These are phyloP conservation scores for Tolypocladium tundrense DNA, from an alignment of 2,329 filamentous ascomycete species.

Conservation along the genomic window DNA sequence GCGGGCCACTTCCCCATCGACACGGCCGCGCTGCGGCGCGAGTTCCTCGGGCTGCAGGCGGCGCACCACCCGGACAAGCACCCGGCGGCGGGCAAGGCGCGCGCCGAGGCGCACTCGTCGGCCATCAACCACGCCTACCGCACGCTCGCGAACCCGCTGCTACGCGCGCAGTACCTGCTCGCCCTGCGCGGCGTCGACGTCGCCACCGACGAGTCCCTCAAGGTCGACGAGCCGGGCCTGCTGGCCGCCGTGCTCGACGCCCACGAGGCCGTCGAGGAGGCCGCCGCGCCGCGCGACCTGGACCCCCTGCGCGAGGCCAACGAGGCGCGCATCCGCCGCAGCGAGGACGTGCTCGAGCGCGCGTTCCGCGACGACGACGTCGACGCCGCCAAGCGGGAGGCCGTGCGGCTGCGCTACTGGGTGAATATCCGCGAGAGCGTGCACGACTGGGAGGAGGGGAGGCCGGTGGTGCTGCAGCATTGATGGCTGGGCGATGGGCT, in stretches of 20 bases:
- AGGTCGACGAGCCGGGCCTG: constrained; percentile 57
- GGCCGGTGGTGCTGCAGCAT: constrained; percentile 45
- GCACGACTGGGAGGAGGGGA: constrained; percentile 74
- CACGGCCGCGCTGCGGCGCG: constrained; percentile 57
- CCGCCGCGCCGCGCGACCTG: constrained; percentile 55
- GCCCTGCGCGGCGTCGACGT: constrained; percentile 66
- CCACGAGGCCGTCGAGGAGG: constrained; percentile 64
- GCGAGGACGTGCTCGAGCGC: constrained; percentile 50
- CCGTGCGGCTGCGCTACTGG: constrained; percentile 80
- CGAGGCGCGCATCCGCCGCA: constrained; percentile 51
- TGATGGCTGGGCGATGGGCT: constrained; percentile 4
- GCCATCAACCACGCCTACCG: constrained; percentile 87
- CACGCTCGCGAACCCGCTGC: constrained; percentile 67
- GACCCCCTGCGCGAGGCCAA: constrained; percentile 53
- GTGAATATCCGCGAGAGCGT: constrained; percentile 74
- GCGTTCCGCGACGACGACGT: constrained; percentile 60
- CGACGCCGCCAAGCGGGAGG: constrained; percentile 57
- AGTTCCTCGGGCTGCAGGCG: constrained; percentile 79
- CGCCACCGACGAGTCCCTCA: constrained; percentile 64
- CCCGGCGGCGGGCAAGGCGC: constrained; percentile 39
- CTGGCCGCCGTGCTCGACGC: constrained; percentile 74
- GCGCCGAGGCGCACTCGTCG: constrained; percentile 69
- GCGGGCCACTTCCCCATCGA: constrained; percentile 66
- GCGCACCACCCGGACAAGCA: constrained; percentile 64
- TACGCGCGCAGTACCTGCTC: constrained; percentile 82